phyloP scores from a whole-genome alignment of 208 protist genomes.

The Acanthamoeba royreba region DNA sequence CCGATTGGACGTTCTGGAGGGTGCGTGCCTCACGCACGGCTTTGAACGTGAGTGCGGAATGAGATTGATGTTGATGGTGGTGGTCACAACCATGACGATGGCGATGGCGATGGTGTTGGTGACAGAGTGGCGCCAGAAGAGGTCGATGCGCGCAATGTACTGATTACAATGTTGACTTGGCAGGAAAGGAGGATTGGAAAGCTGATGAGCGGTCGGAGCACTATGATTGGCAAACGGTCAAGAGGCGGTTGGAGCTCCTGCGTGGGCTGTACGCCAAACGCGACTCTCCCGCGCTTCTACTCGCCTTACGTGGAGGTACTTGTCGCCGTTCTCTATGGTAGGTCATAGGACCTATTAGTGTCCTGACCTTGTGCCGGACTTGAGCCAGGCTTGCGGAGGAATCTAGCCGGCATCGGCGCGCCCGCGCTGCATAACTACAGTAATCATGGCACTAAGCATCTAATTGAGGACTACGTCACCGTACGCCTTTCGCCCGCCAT shows the following conservation, averaged over 20 bases:
- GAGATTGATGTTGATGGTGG: too few relatives aligned
- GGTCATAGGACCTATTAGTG: background rate
- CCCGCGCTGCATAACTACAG: conserved; percentile 31
- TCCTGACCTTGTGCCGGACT: background rate
- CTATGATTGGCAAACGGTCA: background rate
- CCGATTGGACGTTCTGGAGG: background rate
- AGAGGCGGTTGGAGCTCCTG: background rate
- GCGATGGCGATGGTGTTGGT: too few relatives aligned
- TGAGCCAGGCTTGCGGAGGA: conserved; percentile 6
- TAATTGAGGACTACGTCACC: conserved; percentile 66
- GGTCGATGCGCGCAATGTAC: background rate
- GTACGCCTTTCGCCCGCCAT: background rate
- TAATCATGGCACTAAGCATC: conserved; percentile 59
- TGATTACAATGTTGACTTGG: background rate
- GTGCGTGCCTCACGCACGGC: too few relatives aligned
- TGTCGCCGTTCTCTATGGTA: background rate
- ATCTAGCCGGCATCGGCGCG: conserved; percentile 60
- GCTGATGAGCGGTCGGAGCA: background rate
- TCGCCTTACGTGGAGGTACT: background rate
- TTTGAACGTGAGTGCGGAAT: too few relatives aligned
- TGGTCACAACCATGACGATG: too few relatives aligned
- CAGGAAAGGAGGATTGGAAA: background rate
- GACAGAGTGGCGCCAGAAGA: background rate
- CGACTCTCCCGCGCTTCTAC: background rate
- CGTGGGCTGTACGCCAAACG: background rate